A percentile compares a stretch with the other conserved stretches of the same genome.
phyloP scores from a whole-genome alignment of 2,329 filamentous ascomycete species.

The Fusarium domesticum region DNA sequence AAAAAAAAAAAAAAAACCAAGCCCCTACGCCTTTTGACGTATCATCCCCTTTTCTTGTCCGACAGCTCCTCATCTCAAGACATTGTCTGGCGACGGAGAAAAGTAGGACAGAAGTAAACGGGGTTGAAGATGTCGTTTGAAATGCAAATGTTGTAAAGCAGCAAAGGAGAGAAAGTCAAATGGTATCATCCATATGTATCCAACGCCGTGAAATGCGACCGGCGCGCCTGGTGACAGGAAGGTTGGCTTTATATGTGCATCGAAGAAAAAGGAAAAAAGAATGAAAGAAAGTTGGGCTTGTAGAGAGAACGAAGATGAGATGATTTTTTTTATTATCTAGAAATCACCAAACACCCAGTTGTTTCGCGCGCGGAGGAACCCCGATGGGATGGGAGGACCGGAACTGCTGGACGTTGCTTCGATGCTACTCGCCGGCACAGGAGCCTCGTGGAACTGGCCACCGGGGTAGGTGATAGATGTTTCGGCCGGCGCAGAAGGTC shows the following conservation, averaged over 20 bases:
- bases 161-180: conserved; percentile 8
- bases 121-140: too few relatives aligned
- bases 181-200: conserved; percentile 27
- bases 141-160: conserved; percentile 2
- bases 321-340: conserved; percentile 7
- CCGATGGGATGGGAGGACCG: conserved; percentile 17
- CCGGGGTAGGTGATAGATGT: conserved; percentile 18
- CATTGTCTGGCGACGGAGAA: not conserved
- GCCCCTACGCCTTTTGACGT: too few relatives aligned
- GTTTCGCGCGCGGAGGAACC: conserved; percentile 23
- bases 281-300: conserved; percentile 16
- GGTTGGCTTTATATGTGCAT: conserved; percentile 1
- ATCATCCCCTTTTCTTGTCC: too few relatives aligned
- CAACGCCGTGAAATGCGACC: conserved; percentile 30
- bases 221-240: conserved; percentile 13
- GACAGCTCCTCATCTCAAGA: not conserved
- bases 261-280: conserved; percentile 6
- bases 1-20: conserved; percentile 9
- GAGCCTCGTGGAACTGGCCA: conserved; percentile 23
- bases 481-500: conserved; percentile 5
- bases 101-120: too few relatives aligned
- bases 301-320: conserved; percentile 11
- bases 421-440: conserved; percentile 7
- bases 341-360: conserved; percentile 27
- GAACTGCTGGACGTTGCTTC: conserved; percentile 5